Evolutionary conservation across 169 alveolate genomes (phyloP).

Genomic region (Plasmodium billcollinsi): DNA sequence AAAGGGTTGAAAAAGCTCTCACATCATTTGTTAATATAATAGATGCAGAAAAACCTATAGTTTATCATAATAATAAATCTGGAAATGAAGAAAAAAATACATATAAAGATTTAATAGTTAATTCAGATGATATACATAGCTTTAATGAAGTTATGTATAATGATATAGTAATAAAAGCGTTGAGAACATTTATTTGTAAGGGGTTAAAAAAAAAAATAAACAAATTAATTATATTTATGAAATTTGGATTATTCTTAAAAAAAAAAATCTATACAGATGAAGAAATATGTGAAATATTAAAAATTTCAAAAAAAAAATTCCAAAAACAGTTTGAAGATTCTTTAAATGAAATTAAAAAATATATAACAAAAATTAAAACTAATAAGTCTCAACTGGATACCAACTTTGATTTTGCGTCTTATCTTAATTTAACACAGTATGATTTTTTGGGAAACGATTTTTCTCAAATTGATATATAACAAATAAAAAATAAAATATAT

Average conservation of each 20-base stretch:
- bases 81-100: slow-evolving; percentile 70
- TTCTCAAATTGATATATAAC: slow-evolving; percentile 28
- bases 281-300: slow-evolving; percentile 45
- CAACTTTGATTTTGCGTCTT: slow-evolving; percentile 34
- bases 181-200: slow-evolving; percentile 63
- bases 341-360: slow-evolving; percentile 57
- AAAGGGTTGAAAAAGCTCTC: slow-evolving; percentile 41
- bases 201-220: slow-evolving; percentile 56
- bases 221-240: slow-evolving; percentile 72
- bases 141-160: slow-evolving; percentile 67
- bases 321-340: slow-evolving; percentile 48
- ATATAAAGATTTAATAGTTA: slow-evolving; percentile 72
- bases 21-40: slow-evolving; percentile 43
- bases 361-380: slow-evolving; percentile 18
- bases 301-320: slow-evolving; percentile 43
- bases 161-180: slow-evolving; percentile 61
- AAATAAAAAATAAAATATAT: neutral
- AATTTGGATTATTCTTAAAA: slow-evolving; percentile 60
- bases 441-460: slow-evolving; percentile 73
- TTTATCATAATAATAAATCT: slow-evolving; percentile 45
- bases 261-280: slow-evolving; percentile 56
- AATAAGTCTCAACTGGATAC: slow-evolving; percentile 21
- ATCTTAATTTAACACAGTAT: slow-evolving; percentile 41
- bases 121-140: slow-evolving; percentile 75
- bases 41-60: slow-evolving; percentile 73